A percentile compares a stretch with the other conserved stretches of the same genome.
Evolutionary conservation across 768 basidiomycete species (phyloP).

Genomic region (Chalciporus chontae): DNA sequence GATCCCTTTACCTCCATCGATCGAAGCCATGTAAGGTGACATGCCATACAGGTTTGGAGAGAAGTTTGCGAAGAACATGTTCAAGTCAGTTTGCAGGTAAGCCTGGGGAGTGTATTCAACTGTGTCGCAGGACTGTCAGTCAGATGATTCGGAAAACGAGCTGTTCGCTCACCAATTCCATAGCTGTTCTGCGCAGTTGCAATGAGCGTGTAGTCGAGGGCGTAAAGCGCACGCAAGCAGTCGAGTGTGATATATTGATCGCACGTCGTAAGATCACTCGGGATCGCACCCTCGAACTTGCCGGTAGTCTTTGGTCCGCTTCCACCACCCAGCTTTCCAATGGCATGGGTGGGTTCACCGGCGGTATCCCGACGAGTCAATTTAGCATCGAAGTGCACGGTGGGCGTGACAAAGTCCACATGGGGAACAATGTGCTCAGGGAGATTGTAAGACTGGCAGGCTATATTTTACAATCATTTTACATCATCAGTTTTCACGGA

Average conservation of each 20-base stretch:
- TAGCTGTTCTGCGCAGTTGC: constrained; percentile 22
- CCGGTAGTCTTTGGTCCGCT: constrained; percentile 22
- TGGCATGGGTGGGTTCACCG: constrained; percentile 5
- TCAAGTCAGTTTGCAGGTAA: constrained; percentile 28
- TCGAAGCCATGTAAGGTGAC: constrained; percentile 26
- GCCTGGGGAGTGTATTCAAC: constrained; percentile 33
- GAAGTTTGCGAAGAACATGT: constrained; percentile 30
- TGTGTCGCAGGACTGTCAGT: background rate
- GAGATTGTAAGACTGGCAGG: constrained; percentile 33
- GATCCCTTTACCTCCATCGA: constrained; percentile 28
- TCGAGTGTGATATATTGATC: constrained; percentile 28
- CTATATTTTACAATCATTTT: constrained; percentile 12
- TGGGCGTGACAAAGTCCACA: constrained; percentile 33
- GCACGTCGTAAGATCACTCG: constrained; percentile 18
- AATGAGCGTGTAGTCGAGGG: constrained; percentile 11
- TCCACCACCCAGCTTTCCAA: constrained; percentile 16
- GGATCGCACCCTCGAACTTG: constrained; percentile 1
- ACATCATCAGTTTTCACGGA: background rate
- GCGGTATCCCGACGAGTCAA: constrained; percentile 13
- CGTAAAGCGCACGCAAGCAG: constrained; percentile 31
- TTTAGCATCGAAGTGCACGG: constrained; percentile 31
- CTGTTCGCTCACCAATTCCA: constrained; percentile 24
- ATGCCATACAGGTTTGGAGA: constrained; percentile 20
- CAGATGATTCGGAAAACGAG: background rate
- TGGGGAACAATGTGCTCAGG: constrained; percentile 31